Evolutionary conservation across 345 rosid genomes (phyloP).

Genomic region (Salix arbutifolia): DNA sequence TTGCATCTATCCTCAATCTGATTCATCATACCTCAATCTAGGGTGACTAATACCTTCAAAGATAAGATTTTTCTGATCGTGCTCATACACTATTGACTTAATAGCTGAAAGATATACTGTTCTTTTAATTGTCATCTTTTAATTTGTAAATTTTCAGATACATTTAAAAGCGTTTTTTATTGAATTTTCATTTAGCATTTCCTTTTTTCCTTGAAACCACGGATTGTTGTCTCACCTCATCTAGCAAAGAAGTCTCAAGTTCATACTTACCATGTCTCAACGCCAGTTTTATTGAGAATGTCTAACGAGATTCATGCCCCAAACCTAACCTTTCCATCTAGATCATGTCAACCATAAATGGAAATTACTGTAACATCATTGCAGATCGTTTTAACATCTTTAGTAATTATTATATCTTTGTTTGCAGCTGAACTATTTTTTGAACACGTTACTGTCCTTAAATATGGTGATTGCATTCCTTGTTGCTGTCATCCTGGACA

Average conservation of each 20-base stretch:
- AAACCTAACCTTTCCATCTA: neutral
- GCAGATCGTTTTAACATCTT: neutral
- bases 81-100: neutral
- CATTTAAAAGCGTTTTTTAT: neutral
- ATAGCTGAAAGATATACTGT: neutral
- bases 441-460: slow-evolving; percentile 74
- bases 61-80: neutral
- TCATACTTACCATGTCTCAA: neutral
- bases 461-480: slow-evolving; percentile 89
- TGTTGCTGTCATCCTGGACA: slow-evolving; percentile 80
- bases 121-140: neutral
- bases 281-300: neutral
- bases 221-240: neutral
- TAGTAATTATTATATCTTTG: neutral
- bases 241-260: neutral
- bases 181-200: neutral
- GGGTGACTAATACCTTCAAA: neutral
- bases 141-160: neutral
- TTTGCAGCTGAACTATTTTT: slow-evolving; percentile 76
- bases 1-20: neutral
- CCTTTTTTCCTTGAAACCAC: neutral
- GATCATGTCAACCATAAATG: neutral
- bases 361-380: neutral
- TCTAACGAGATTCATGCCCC: neutral
- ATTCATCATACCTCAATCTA: neutral